Conservation (phyloP, 177 flowering plant species). For the Vitis hybrid region DNA sequence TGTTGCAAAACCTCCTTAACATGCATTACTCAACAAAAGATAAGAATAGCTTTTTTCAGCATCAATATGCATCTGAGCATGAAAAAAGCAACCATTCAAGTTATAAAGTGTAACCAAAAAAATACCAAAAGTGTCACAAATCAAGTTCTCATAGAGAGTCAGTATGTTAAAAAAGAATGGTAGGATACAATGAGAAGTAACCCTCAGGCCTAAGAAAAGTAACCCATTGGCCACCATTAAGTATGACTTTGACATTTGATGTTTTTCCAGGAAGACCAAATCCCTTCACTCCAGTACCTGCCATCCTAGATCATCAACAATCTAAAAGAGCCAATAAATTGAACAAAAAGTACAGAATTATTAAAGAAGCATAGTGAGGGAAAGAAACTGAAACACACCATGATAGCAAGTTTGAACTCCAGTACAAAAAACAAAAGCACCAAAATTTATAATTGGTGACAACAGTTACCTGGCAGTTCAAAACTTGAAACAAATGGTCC, state of each 20-base stretch:
- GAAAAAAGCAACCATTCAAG: too few relatives aligned
- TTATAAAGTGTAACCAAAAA: background rate
- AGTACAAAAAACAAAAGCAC: too few relatives aligned
- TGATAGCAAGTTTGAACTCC: background rate
- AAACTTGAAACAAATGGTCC: too few relatives aligned
- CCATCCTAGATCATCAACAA: conserved; percentile 18
- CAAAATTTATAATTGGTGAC: too few relatives aligned
- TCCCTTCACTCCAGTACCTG: conserved; percentile 58
- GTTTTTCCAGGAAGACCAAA: conserved; percentile 58
- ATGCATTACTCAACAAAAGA: too few relatives aligned
- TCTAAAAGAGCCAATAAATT: background rate
- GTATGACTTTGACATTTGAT: conserved; percentile 72
- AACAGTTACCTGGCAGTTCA: too few relatives aligned
- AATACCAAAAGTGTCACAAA: background rate
- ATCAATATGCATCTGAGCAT: too few relatives aligned
- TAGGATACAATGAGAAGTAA: conserved; percentile 96
- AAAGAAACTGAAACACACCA: background rate
- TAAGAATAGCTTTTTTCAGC: too few relatives aligned
- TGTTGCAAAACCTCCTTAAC: too few relatives aligned
- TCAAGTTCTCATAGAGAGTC: background rate
- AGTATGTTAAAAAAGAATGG: background rate
- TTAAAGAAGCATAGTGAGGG: background rate
- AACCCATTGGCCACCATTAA: conserved; percentile 85
- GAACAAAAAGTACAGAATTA: background rate
- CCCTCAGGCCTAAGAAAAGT: conserved; percentile 90